Base-by-base conservation (phyloP, 495 filamentous ascomycete species). In the Penicillium antarcticum region DNA sequence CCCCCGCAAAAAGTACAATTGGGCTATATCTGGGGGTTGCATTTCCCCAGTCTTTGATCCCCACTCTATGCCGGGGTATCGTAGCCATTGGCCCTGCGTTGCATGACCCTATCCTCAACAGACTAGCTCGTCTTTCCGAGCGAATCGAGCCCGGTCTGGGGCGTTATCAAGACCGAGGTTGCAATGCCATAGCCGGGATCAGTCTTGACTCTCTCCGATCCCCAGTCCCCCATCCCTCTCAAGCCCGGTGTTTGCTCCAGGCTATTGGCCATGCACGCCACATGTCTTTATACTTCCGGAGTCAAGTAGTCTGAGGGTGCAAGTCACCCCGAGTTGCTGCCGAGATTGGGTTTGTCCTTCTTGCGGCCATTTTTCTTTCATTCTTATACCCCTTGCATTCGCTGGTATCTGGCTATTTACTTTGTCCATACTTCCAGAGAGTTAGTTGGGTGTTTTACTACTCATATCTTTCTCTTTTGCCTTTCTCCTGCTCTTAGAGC, bases 301-400 rank as follows among this genome's bases (percentile, higher is more conserved):
- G 26, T 29, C 2, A 8, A 29, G 26, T 8, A 29, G 26, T 12
- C 16, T 12, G 17, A 21, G 9, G 5, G 19, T 19, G 29, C 17
- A 34, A 18, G 24, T 43, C 26, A 16, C 16, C 41, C 26, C 41
- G 41, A 43, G 12, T 34, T 47, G 17, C 12, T 43, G 13, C 36
- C 39, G 43, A 41, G 46, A 49, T 9, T 34, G 29, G 21, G 19
- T 82, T 51, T 75, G 76, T 19, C 69, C 74, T 16, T 68, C 78
- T 18, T 43, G 34, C 21, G 19, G 18, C 41, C 45, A 42, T 48
- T 45, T 47, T 26, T 33, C 24, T 35, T 35, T 9, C 55, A 35
- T 38, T 21, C 35, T 33, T 47, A 41, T 44, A 33, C 21, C 57
- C 57, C 57, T 57, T 56, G 50, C 57, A 34, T 57, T 17, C 38